Evolutionary conservation across 2,329 filamentous ascomycete species (phyloP).

Genomic region (Paraphaeosphaeria minitans): DNA sequence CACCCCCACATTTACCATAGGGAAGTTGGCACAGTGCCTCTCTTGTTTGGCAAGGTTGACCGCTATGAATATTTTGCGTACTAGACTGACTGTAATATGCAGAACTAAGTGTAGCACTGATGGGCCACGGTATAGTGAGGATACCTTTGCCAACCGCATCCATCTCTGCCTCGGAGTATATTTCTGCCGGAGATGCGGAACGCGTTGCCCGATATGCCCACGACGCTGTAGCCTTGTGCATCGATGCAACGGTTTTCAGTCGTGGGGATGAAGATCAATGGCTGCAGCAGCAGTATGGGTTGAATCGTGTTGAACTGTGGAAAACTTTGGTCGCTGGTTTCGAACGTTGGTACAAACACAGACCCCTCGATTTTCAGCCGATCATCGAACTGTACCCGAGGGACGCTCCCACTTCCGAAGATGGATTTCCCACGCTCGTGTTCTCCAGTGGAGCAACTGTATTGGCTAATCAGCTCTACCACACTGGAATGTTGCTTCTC

Average conservation of each 20-base stretch:
- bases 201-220: slow-evolving; percentile 20
- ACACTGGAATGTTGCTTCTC: slow-evolving; percentile 60
- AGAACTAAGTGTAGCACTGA: slow-evolving; percentile 27
- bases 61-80: no score
- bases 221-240: slow-evolving; percentile 24
- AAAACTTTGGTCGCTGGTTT: slow-evolving; percentile 21
- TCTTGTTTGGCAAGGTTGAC: no score
- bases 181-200: background rate
- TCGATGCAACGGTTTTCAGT: slow-evolving; percentile 26
- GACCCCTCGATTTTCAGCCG: slow-evolving; percentile 31
- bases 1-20: background rate
- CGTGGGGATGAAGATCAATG: slow-evolving; percentile 28
- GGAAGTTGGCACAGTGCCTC: no score
- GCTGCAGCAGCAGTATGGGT: slow-evolving; percentile 25
- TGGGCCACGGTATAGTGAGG: slow-evolving; percentile 11
- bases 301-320: slow-evolving; percentile 29
- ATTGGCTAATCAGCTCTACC: slow-evolving; percentile 61
- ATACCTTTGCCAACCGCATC: slow-evolving; percentile 20
- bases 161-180: slow-evolving; percentile 3
- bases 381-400: slow-evolving; percentile 40
- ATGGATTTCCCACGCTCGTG: slow-evolving; percentile 50
- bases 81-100: slow-evolving; percentile 3
- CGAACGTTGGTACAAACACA: slow-evolving; percentile 27
- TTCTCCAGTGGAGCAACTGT: slow-evolving; percentile 53
- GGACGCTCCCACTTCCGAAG: slow-evolving; percentile 25